Evolutionary conservation across 1,284 basidiomycete species (phyloP), one percentile per base, ranked within the genome.

Genomic region (Caloboletus firmus): DNA sequence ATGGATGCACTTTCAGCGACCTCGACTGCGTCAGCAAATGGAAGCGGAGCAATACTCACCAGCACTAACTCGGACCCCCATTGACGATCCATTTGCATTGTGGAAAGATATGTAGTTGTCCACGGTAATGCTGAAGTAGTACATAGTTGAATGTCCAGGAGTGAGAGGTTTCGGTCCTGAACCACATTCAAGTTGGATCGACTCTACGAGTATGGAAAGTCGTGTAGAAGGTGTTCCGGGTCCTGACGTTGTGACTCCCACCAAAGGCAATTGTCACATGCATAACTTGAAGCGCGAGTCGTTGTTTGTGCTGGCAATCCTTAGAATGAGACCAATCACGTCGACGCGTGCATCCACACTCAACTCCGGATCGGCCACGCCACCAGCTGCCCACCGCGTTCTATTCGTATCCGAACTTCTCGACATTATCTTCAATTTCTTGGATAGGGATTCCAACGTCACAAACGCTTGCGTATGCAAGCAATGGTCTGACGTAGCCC

Each of bases 381-480:
- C 7, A 12, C 40, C 45, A 10, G 26, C 48, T n/a, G n/a, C n/a
- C n/a, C 52, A 62, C 24, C 62, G 51, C 17, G 56, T 59, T 7
- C 31, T 64, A 9, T 56, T 76, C 71, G 77, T 83, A 40, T 77
- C 81, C 1, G 82, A 84, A 62, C 71, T 84, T 2, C 66, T 85
- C 36, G 69, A 76, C 46, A 72, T 79, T 61, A 67, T 85, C 36
- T 78, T 83, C 61, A 61, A 63, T 47, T 75, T 72, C 54, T 52
- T 80, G 39, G 72, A 76, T 55, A 58, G 62, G 10, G 31, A 49
- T 1, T 62, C 70, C 4, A 78, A 82, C 54, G 69, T 69, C 8
- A 55, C 57, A 3, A 79, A 76, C 52, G 80, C 79, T 6, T 69
- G 70, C 35, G 79, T 84, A 15, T 83, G 76, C 69, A 79, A 74